Evolutionary conservation across 2,329 filamentous ascomycete species (phyloP).

Genomic region (Fusarium sterilihyphosum): DNA sequence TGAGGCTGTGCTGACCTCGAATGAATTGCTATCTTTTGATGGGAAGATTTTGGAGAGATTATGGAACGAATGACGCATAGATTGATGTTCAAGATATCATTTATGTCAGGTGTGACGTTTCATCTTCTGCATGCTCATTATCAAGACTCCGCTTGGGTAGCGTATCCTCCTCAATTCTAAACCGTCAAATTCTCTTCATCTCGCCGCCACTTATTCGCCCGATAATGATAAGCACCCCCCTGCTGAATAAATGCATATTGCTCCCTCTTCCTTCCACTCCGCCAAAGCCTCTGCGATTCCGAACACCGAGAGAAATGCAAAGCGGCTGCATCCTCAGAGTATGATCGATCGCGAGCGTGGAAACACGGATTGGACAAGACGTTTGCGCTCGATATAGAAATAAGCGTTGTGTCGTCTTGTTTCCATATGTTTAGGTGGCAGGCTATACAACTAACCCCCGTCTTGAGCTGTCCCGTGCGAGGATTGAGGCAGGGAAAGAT

Average conservation of each 20-base stretch:
- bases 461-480: background rate
- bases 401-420: rapidly evolving
- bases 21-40: background rate
- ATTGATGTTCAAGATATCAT: background rate
- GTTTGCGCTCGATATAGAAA: background rate
- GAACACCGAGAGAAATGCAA: background rate
- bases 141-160: background rate
- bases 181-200: background rate
- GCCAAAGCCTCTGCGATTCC: background rate
- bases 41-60: rapidly evolving
- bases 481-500: background rate
- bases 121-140: rapidly evolving
- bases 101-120: rapidly evolving
- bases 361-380: background rate
- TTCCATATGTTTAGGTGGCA: background rate
- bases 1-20: constrained; percentile 5
- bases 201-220: background rate
- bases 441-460: constrained; percentile 3
- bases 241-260: rapidly evolving
- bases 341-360: background rate
- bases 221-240: rapidly evolving
- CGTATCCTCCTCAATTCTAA: rapidly evolving
- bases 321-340: background rate
- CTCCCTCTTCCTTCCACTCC: rapidly evolving
- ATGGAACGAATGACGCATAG: background rate